A percentile compares a stretch with the other conserved stretches of the same genome.
phyloP scores from a whole-genome alignment of 768 basidiomycete genomes.

The Lactifluus pinguis region DNA sequence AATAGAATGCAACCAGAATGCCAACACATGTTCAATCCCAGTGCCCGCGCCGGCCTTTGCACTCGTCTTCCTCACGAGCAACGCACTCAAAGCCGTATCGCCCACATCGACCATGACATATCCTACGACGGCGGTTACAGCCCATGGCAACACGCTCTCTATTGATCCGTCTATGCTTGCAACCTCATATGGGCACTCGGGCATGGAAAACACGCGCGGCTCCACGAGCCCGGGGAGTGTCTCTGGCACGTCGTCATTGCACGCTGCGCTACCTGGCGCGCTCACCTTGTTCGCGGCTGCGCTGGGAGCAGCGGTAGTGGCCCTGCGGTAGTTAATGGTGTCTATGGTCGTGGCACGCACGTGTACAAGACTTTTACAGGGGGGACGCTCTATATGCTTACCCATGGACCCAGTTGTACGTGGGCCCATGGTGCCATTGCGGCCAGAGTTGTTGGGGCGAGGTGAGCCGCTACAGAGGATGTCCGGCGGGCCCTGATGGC shows the following conservation, averaged over 20 bases:
- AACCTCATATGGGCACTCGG: conserved; percentile 52
- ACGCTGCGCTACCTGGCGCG: not conserved
- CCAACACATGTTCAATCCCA: conserved; percentile 47
- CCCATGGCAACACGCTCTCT: conserved; percentile 41
- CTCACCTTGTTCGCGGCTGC: not conserved
- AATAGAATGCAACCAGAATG: conserved; percentile 46
- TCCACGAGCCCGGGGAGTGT: conserved; percentile 26
- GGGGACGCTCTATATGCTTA: no score
- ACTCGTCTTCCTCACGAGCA: conserved; percentile 56
- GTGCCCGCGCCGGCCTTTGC: conserved; percentile 69
- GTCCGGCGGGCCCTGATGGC: no score
- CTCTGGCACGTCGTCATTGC: not conserved
- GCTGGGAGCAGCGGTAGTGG: not conserved
- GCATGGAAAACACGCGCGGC: conserved; percentile 25
- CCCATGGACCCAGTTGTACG: no score
- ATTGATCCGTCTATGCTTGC: conserved; percentile 47
- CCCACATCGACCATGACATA: conserved; percentile 35
- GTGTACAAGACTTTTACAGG: no score
- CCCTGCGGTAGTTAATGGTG: not conserved
- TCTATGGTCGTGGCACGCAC: no score
- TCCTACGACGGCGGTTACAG: conserved; percentile 47
- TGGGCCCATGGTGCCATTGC: no score
- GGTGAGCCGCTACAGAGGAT: no score
- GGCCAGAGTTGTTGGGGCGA: no score
- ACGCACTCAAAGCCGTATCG: conserved; percentile 30